Evolutionary conservation across 2,329 filamentous ascomycete genomes (phyloP), one percentile per base, ranked within the genome.

Genomic region (Hymenoscyphus repandus): DNA sequence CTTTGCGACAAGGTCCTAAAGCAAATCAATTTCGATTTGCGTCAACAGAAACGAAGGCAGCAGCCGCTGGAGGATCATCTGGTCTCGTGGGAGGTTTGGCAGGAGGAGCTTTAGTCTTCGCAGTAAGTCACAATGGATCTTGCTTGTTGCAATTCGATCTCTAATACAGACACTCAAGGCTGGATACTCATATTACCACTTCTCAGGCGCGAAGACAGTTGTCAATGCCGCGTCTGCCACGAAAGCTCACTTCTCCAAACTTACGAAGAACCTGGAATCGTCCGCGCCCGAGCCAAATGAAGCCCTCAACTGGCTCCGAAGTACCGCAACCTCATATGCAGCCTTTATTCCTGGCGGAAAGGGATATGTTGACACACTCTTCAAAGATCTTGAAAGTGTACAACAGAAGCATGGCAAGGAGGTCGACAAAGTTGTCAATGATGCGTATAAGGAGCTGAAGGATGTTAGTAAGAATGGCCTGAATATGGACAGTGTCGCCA

Each of bases 281-380:
- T 48, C 76, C 41, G 79, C 84, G 0, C 86, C 86, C 0, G 76
- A 80, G 53, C 75, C 83, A 12, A 84, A 86, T 55, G 76, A 87
- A 66, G 84, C 85, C 1, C 71, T 88, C 36, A 69, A 77, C 53
- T 83, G 78, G 71, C 76, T 90, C 53, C 81, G 82, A 61, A 72
- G 81, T 51, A 82, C 83, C 11, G 80, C 81, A 27, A 81, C 80
- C 63, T 81, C 81, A 20, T 90, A 90, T 62, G 83, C 85, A 2
- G 73, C 72, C 2, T 88, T 85, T 74, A 78, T 91, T 30, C 87
- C 87, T 0, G 87, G 87, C 11, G 86, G 82, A 2, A 77, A 78
- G 30, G 69, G 74, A 42, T 88, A 86, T 60, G 79, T 90, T 43
- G 84, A 90, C 62, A 69, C 74, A 1, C 80, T 79, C 0, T 91